These are phyloP conservation scores for Tylopilus balloui DNA, from an alignment of 768 basidiomycete species.

Conservation along the genomic window DNA sequence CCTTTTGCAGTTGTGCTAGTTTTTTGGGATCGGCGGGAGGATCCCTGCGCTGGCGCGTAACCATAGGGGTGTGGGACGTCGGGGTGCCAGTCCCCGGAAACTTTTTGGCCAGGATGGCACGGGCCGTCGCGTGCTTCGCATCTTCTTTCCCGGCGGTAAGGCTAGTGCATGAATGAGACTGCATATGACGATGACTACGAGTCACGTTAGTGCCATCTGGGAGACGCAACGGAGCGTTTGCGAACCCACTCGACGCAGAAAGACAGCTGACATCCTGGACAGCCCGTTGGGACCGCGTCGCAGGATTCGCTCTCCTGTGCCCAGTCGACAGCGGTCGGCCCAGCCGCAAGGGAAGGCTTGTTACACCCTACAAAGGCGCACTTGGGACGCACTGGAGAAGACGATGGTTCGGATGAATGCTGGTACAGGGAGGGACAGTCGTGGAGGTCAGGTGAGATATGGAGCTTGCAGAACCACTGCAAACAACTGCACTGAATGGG, in stretches of 20 bases:
- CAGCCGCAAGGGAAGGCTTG: conserved; percentile 50
- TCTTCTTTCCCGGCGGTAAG: conserved; percentile 7
- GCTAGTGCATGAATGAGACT: conserved; percentile 53
- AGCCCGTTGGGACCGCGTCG: conserved; percentile 32
- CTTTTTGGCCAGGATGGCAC: conserved; percentile 49
- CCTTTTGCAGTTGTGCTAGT: conserved; percentile 48
- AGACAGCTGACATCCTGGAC: conserved; percentile 48
- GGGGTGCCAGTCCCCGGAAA: conserved; percentile 33
- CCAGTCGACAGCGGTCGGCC: conserved; percentile 22
- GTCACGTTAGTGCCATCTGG: conserved; percentile 9
- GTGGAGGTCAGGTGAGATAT: conserved; percentile 59
- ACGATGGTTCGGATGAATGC: neutral
- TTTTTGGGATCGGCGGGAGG: conserved; percentile 49
- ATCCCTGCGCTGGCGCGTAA: conserved; percentile 27
- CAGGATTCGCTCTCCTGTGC: neutral
- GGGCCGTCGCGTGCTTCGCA: conserved; percentile 45
- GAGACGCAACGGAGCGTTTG: neutral
- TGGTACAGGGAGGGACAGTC: conserved; percentile 37
- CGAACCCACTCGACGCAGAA: conserved; percentile 61
- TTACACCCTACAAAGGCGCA: conserved; percentile 51
- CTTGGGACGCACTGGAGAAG: conserved; percentile 34
- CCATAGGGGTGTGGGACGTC: conserved; percentile 25
- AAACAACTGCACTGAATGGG: conserved; percentile 69
- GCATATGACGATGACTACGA: conserved; percentile 61
- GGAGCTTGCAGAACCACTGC: conserved; percentile 56